A percentile compares a stretch with the other conserved stretches of the same genome.
Conservation (phyloP, 1,284 basidiomycete species). For the Fomitopsis schrenkii region DNA sequence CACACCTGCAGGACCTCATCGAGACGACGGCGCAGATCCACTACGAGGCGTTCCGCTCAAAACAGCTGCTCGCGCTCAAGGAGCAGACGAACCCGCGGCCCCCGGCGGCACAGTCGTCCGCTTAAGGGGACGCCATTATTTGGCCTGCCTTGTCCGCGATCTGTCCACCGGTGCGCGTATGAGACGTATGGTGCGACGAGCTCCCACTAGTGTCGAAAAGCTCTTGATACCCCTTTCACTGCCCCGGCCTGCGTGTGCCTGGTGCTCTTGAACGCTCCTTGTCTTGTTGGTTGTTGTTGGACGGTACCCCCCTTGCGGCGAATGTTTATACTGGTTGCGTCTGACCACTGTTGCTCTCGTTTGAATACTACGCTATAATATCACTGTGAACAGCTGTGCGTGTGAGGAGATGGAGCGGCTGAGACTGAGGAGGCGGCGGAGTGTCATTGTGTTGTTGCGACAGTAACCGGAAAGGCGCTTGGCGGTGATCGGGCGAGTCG, state of each 20-base stretch:
- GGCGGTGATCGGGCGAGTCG: background rate
- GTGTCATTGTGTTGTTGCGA: background rate
- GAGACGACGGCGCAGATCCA: constrained; percentile 99
- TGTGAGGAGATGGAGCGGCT: background rate
- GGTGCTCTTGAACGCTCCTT: constrained; percentile 19
- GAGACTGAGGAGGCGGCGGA: background rate
- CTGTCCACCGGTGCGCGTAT: background rate
- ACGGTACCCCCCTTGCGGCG: constrained; percentile 7
- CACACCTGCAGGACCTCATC: constrained; percentile 97
- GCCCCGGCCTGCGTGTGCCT: constrained; percentile 1
- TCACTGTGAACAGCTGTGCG: background rate
- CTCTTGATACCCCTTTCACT: constrained; percentile 19
- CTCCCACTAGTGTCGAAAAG: constrained; percentile 9
- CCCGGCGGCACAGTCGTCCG: constrained; percentile 13
- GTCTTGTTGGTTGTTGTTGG: constrained; percentile 19
- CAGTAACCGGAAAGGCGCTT: background rate
- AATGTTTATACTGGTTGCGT: constrained; percentile 18
- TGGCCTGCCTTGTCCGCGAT: background rate
- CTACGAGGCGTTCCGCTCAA: constrained; percentile 99
- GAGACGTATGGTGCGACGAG: background rate
- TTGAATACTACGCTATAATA: constrained; percentile 18
- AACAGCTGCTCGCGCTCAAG: constrained; percentile 92
- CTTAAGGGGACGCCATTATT: constrained; percentile 5
- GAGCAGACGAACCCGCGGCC: constrained; percentile 45
- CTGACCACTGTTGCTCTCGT: constrained; percentile 20